Conservation (phyloP, 495 filamentous ascomycete genomes). For the Trichoderma asperelloides region DNA sequence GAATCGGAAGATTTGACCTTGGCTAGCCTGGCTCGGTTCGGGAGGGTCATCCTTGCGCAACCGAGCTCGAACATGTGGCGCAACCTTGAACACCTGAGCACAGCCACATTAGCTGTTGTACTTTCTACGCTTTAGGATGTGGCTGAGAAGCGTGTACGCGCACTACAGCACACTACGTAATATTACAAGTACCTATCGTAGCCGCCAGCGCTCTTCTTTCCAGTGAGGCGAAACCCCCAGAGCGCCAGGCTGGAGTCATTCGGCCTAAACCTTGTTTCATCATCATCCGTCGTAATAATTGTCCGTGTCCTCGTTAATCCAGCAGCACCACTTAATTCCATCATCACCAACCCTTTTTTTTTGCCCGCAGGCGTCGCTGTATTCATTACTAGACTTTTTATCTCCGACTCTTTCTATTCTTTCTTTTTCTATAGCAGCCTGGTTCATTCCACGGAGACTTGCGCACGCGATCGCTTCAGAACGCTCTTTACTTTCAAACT, state of each 20-base stretch:
- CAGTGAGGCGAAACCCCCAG: neutral
- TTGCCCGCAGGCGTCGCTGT: neutral
- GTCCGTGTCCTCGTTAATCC: neutral
- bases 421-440: neutral
- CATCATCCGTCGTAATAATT: neutral
- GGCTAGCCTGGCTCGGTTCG: neutral
- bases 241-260: neutral
- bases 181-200: neutral
- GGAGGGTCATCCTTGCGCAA: neutral
- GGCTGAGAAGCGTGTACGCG: neutral
- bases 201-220: neutral
- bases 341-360: neutral
- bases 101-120: too few relatives aligned
- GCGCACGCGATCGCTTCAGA: neutral
- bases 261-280: constrained; percentile 2
- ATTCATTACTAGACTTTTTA: neutral
- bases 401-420: neutral
- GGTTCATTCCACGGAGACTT: neutral
- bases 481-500: neutral
- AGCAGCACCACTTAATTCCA: neutral
- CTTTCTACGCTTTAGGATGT: too few relatives aligned
- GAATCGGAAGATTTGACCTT: neutral
- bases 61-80: neutral
- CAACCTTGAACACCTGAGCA: neutral
- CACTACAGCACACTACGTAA: neutral